Percentiles rank a stretch among this genome's conserved stretches.
phyloP scores from a whole-genome alignment of 345 rosid genomes.

The Reutealis trisperma region DNA sequence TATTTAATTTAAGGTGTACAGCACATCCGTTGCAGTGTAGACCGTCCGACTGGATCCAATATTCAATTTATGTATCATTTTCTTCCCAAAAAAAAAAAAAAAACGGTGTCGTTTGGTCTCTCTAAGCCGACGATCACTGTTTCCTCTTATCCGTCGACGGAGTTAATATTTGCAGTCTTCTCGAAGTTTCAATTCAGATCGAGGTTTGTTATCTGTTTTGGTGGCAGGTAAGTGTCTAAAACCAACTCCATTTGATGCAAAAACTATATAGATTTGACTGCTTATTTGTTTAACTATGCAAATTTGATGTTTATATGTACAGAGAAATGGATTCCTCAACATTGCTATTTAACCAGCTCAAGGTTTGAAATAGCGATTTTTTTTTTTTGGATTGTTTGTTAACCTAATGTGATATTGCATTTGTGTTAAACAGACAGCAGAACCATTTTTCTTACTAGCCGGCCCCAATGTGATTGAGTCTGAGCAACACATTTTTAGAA shows the following conservation, averaged over 20 bases:
- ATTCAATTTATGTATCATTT: no score
- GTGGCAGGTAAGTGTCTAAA: no score
- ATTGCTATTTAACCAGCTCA: not conserved
- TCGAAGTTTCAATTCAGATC: not conserved
- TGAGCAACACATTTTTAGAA: constrained; percentile 74
- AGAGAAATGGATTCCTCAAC: not conserved
- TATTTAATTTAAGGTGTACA: no score
- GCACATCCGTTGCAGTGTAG: no score
- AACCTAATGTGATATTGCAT: not conserved
- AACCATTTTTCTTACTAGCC: constrained; percentile 86
- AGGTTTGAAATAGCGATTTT: not conserved
- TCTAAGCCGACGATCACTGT: not conserved
- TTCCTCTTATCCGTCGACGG: not conserved
- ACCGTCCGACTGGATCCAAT: no score
- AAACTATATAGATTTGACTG: no score
- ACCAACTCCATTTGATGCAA: no score
- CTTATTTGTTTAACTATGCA: no score
- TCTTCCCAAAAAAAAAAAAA: not conserved
- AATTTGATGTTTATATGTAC: no score
- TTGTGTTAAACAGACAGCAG: constrained; percentile 55
- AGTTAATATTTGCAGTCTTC: not conserved
- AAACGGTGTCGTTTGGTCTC: no score
- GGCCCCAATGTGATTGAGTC: constrained; percentile 99
- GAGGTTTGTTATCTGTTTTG: not conserved
- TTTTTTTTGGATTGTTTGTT: no score